Base-by-base conservation (phyloP, 257 asterid species). In the Plantago major region DNA sequence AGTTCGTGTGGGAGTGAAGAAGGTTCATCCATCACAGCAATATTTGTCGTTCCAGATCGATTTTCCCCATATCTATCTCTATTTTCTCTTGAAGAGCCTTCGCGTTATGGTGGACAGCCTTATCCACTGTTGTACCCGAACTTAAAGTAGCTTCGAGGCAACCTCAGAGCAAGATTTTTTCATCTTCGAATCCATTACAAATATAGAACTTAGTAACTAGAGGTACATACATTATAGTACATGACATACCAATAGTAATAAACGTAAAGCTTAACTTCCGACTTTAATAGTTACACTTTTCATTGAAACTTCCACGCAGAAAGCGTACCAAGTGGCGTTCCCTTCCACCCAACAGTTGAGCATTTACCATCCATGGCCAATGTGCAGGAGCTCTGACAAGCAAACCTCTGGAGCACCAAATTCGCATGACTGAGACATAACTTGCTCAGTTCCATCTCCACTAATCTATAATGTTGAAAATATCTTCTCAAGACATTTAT, bases 291-390 rank as follows among this genome's bases (percentile, higher is more conserved):
- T 33, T 33, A 33, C 6, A 33, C 26, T 22, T 33, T 22, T 48
- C 71, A 30, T 11, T 19, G 48, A 43, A 76, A 68, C 66, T 56
- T 77, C 89, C 86, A 79, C 37, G 81, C 78, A 42, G 84, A 78
- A 46, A 79, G 64, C 18, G 78, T 66, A 46, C 10, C 40, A 26
- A 73, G 62, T 19, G 82, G 80, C 6, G 76, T 78, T 19, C 84
- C 86, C 66, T 83, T 78, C 85, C 90, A 83, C 17, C 90, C 87
- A 42, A 81, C 43, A 4, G 55, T 61, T 42, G 78, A 64, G 49
- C 77, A 54, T 42, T 74, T 74, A 8, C 75, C 84, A 58, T 76
- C 81, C 72, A 11, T 63, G 26, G 71, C 66, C 5, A 78, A 59
- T 0, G 83, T 74, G 56, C 74, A 76, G 18, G 67, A 78, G 55